These are phyloP conservation scores for Vararia minispora DNA, from an alignment of 768 basidiomycete genomes.

Conservation along the genomic window DNA sequence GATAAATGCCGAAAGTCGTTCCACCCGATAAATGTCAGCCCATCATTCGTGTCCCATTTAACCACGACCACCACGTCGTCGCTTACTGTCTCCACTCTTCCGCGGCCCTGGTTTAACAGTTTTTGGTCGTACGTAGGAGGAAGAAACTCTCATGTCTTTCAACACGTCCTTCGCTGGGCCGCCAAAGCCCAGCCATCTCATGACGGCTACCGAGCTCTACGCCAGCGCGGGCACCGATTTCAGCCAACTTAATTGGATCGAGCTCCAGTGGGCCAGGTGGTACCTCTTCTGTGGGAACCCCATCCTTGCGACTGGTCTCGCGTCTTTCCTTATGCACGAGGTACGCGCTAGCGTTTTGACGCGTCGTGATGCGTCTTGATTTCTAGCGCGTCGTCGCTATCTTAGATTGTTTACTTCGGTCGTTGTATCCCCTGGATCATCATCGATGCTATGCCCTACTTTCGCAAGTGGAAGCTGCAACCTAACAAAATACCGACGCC, in stretches of 20 bases:
- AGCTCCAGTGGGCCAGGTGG: constrained; percentile 77
- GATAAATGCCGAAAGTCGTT: too few species aligned
- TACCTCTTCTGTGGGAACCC: constrained; percentile 85
- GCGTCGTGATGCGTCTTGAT: not conserved
- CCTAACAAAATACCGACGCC: constrained; percentile 71
- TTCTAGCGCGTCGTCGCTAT: not conserved
- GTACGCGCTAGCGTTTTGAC: constrained; percentile 33
- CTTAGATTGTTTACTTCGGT: constrained; percentile 91
- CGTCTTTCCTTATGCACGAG: constrained; percentile 92
- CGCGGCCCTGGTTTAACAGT: too few species aligned
- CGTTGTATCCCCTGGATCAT: constrained; percentile 93
- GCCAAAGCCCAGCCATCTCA: constrained; percentile 8
- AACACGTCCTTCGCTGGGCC: constrained; percentile 8
- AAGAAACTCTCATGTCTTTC: too few species aligned
- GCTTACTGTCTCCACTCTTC: too few species aligned
- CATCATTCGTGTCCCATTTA: too few species aligned
- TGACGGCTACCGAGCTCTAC: constrained; percentile 36
- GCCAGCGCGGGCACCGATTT: constrained; percentile 45
- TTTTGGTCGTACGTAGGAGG: too few species aligned
- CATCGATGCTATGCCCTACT: constrained; percentile 90
- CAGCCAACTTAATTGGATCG: constrained; percentile 52
- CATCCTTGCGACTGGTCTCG: constrained; percentile 83
- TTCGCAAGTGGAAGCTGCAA: constrained; percentile 90
- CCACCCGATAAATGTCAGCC: too few species aligned
- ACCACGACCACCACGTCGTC: too few species aligned